Evolutionary conservation across 768 basidiomycete species (phyloP), one percentile per base, ranked within the genome.

Genomic region (Pseudohyphozyma bogoriensis): DNA sequence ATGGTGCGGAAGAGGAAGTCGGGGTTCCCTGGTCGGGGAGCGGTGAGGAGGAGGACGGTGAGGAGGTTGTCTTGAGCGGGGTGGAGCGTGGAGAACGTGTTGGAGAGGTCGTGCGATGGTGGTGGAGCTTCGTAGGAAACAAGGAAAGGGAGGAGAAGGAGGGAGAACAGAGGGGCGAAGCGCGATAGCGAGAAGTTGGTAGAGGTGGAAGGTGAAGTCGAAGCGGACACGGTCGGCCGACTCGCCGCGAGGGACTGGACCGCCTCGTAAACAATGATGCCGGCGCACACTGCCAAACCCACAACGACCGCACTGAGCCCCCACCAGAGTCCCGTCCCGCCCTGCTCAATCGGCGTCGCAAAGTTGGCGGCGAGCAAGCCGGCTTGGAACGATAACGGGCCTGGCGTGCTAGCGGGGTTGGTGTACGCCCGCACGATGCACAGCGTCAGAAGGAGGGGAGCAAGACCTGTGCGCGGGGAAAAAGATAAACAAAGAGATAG

Each of bases 41-140:
- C 60, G 20, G 60, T 61, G 55, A 61, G 56, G 29, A 61, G 60
- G 44, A 61, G 60, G 42, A 61, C 52, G 28, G 60, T 61, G 55
- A 61, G 55, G 42, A 61, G 60, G 29, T 35, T 28, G 11, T 39
- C 28, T 12, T 56, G 26, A 0, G 11, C 3, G 0, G 42, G 55
- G 44, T 61, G 55, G 0, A 61, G 50, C 2, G 28, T 22, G 26
- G 60, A 42, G 44, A 61, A 56, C 28, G 55, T 10, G 35, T 40
- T 11, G n/a, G 20, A 16, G 55, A 45, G 35, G 28, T 31, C 3
- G 13, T 11, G 0, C 20, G n/a, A 0, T 32, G 20, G 39, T 2
- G 12, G 22, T 20, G 3, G 31, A 4, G 32, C 18, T n/a, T 47
- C 22, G 29, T 49, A 26, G 37, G 29, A 8, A 24, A 54, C 59